A percentile compares a stretch with the other conserved stretches of the same genome.
These are phyloP conservation scores for Xylona heveae DNA, from an alignment of 495 filamentous ascomycete genomes.

Conservation along the genomic window DNA sequence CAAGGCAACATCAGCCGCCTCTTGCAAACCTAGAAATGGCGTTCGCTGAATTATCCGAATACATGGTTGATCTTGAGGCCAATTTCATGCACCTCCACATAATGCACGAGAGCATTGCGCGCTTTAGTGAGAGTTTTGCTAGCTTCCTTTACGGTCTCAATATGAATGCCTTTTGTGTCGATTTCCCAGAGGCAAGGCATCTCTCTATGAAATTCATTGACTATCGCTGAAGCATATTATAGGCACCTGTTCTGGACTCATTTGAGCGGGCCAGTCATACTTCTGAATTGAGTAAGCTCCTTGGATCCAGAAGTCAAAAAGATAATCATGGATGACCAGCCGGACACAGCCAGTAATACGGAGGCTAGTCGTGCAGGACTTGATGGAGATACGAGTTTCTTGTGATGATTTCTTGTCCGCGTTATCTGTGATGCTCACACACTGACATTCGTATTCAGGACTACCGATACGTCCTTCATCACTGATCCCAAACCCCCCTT, in stretches of 20 bases:
- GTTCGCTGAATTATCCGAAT: constrained; percentile 85
- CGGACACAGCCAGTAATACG: constrained; percentile 4
- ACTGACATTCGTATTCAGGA: constrained; percentile 27
- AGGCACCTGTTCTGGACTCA: constrained; percentile 49
- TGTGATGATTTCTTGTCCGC: constrained; percentile 29
- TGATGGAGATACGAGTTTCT: constrained; percentile 65
- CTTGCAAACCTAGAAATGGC: constrained; percentile 67
- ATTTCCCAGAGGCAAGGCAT: constrained; percentile 68
- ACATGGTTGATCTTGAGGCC: constrained; percentile 84
- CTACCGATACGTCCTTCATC: constrained; percentile 85
- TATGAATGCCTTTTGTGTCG: constrained; percentile 98
- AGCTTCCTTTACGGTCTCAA: constrained; percentile 90
- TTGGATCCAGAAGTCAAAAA: neutral
- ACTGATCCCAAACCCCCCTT: constrained; percentile 62
- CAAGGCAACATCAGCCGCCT: constrained; percentile 39
- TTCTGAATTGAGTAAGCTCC: neutral
- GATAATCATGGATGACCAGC: neutral
- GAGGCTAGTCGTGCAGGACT: constrained; percentile 9
- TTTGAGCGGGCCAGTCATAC: constrained; percentile 43
- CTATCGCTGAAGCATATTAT: neutral
- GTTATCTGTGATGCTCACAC: constrained; percentile 8
- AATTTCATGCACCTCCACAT: constrained; percentile 95
- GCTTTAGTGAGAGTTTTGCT: constrained; percentile 92
- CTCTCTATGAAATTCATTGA: neutral
- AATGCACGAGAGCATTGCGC: constrained; percentile 86